These are phyloP conservation scores for Avicennia marina DNA, from an alignment of 257 asterid species.

Conservation along the genomic window DNA sequence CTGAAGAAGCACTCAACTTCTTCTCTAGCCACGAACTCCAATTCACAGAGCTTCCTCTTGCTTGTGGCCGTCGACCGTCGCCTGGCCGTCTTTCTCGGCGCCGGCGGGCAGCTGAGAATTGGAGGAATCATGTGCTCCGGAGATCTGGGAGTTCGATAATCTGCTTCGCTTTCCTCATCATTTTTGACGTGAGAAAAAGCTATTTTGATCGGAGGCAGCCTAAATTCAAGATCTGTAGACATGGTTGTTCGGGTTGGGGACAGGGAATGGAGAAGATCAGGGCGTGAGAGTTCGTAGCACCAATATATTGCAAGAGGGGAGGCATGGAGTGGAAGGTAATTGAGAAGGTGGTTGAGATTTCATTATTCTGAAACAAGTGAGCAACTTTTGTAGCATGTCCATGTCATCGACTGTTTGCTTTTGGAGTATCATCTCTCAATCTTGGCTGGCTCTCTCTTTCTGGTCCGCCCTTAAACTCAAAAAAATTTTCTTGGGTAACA, in stretches of 20 bases:
- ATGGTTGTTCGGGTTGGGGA: constrained; percentile 22
- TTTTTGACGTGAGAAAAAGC: background rate
- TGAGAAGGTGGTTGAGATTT: constrained; percentile 28
- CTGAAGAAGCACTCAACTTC: constrained; percentile 46
- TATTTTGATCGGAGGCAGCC: constrained; percentile 29
- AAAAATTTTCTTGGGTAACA: constrained; percentile 20
- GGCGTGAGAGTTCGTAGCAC: too few relatives aligned
- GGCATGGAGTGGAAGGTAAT: constrained; percentile 45
- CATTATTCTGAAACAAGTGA: constrained; percentile 45
- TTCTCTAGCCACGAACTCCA: constrained; percentile 31
- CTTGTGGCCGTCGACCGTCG: too few relatives aligned
- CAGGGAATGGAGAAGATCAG: too few relatives aligned
- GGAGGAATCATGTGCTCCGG: constrained; percentile 45
- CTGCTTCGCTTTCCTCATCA: constrained; percentile 12
- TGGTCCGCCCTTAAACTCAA: constrained; percentile 30
- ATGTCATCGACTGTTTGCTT: constrained; percentile 30
- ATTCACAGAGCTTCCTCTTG: constrained; percentile 39
- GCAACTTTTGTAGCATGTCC: constrained; percentile 38
- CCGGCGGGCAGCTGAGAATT: constrained; percentile 44
- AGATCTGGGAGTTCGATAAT: constrained; percentile 51
- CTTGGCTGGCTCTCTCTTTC: constrained; percentile 19
- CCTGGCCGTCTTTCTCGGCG: constrained; percentile 47
- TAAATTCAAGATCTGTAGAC: constrained; percentile 47
- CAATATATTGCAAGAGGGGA: constrained; percentile 27
- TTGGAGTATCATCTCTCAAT: constrained; percentile 8